phyloP scores from a whole-genome alignment of 2,329 filamentous ascomycete genomes.

The Ophiocordyceps australis region DNA sequence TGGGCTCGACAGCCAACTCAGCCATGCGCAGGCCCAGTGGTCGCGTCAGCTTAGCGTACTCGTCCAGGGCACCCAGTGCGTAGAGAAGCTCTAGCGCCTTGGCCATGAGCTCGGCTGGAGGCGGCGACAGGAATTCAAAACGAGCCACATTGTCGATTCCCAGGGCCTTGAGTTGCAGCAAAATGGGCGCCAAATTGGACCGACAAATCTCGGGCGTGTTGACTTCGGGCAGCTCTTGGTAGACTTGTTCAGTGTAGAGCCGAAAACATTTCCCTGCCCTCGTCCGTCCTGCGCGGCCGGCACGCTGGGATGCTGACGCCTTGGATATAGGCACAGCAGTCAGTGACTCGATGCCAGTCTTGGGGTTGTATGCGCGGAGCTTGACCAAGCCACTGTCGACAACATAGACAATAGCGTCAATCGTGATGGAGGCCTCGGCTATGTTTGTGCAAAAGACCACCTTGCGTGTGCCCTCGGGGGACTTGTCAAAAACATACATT shows the following conservation, averaged over 20 bases:
- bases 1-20: conserved; percentile 80
- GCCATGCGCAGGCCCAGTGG: conserved; percentile 86
- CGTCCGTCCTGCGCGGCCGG: conserved; percentile 78
- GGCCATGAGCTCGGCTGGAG: conserved; percentile 68
- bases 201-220: conserved; percentile 85
- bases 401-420: conserved; percentile 81
- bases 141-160: conserved; percentile 88
- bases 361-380: conserved; percentile 67
- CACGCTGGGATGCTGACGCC: conserved; percentile 80
- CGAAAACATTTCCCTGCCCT: conserved; percentile 87
- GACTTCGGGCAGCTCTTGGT: conserved; percentile 43
- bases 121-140: conserved; percentile 76
- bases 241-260: conserved; percentile 68
- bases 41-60: conserved; percentile 76
- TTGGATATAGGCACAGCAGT: conserved; percentile 71
- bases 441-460: conserved; percentile 93
- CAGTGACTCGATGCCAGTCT: conserved; percentile 72
- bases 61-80: conserved; percentile 70
- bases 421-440: conserved; percentile 88
- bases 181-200: conserved; percentile 71
- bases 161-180: conserved; percentile 84
- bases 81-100: conserved; percentile 79
- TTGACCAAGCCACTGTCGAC: conserved; percentile 87
- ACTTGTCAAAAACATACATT: conserved; percentile 81
- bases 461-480: conserved; percentile 69